Conservation (phyloP, 495 filamentous ascomycete genomes). For the Penicillium cinerascens region DNA sequence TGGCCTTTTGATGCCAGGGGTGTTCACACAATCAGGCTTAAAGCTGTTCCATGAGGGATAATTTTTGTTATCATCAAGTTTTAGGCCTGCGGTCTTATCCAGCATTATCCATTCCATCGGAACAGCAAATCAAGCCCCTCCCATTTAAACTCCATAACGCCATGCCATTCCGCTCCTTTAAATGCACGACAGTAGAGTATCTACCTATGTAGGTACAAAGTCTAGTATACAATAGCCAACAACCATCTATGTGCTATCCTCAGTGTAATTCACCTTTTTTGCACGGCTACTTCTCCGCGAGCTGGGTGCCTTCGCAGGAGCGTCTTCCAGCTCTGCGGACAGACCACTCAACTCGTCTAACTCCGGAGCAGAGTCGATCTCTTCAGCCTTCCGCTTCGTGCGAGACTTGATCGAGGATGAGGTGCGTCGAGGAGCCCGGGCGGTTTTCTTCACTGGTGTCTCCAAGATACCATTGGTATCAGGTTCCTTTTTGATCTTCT, state of each 20-base stretch:
- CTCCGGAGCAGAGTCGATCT: slow-evolving; percentile 27
- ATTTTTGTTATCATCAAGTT: too few species aligned
- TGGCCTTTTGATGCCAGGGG: too few species aligned
- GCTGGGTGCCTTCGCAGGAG: slow-evolving; percentile 2
- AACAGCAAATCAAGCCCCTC: too few species aligned
- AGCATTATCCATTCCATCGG: too few species aligned
- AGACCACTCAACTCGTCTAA: slow-evolving; percentile 16
- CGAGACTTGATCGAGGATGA: slow-evolving; percentile 23
- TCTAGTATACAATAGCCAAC: not conserved
- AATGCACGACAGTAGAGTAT: not conserved
- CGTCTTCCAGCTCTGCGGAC: slow-evolving; percentile 8
- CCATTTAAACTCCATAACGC: too few species aligned
- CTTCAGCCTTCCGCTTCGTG: slow-evolving; percentile 35
- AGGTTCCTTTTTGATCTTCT: slow-evolving; percentile 22
- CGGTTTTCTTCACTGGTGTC: slow-evolving; percentile 24
- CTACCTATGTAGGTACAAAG: too few species aligned
- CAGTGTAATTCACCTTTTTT: slow-evolving; percentile 48
- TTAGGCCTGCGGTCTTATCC: too few species aligned
- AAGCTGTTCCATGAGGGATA: too few species aligned
- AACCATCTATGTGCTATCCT: slow-evolving; percentile 31
- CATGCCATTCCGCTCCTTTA: not conserved
- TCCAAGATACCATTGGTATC: slow-evolving; percentile 7
- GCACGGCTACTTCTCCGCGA: slow-evolving; percentile 34
- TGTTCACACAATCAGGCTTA: too few species aligned
- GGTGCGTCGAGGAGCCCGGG: slow-evolving; percentile 12